Evolutionary conservation across 345 rosid species (phyloP), one percentile per base, ranked within the genome.

Genomic region (Luvunga scandens): DNA sequence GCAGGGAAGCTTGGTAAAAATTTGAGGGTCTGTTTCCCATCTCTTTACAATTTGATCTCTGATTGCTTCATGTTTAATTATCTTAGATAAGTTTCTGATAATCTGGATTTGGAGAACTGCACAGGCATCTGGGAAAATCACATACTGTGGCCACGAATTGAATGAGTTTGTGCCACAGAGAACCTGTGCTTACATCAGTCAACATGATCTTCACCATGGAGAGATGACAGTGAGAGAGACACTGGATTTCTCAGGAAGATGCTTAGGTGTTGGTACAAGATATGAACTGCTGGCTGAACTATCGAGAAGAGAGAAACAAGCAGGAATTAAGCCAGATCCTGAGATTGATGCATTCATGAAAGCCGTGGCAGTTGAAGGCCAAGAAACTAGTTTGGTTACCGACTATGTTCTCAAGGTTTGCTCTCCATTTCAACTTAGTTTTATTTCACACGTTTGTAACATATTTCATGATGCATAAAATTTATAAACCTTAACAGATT

Each of bases 271-370:
- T 53, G 97, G 98, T 24, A 81, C 90, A 3, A 81, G 88, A 45
- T 91, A 93, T 59, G 95, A 90, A 34, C 22, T 93, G 84, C 78
- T 93, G 19, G 86, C 91, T 13, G 98, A 94, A 79, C 86, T 94
- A 62, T 84, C 91, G 5, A 91, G 97, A 84, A 79, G 98, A 78
- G 98, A 94, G 79, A 91, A 86, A 81, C 91, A 84, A 31, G 91
- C 92, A 0, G 89, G 89, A n/a, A 93, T 94, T 61, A 88, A 86
- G 70, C 94, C 94, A 1, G 94, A 90, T 83, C 92, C 94, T 78
- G 97, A 93, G 75, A 91, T 87, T 60, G 98, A 94, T 78, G 86
- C 93, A 33, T 94, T 91, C 86, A 90, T 93, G 98, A 94, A 93
- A 82, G 90, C 92, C 39, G 85, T 83, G 10, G 83, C 94, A 3